Conservation (phyloP, 805 yeast species). For the Cyberlindnera euphorbiae region DNA sequence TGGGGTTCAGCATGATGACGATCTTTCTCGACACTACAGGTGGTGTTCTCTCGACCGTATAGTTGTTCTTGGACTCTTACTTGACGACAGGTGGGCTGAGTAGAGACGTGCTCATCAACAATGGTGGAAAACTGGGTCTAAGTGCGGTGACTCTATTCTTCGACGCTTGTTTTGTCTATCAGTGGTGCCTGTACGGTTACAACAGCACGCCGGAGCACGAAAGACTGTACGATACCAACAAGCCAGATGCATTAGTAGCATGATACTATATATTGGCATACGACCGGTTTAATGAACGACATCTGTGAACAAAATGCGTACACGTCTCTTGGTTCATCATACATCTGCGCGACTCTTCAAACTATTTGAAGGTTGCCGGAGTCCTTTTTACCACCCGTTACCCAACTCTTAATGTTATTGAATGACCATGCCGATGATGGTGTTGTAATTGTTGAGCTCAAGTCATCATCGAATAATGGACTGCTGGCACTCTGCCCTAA, state of each 20-base stretch:
- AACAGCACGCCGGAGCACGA: neutral
- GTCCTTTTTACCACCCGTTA: no score
- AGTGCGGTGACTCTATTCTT: conserved; percentile 35
- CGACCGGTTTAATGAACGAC: no score
- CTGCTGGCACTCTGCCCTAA: no score
- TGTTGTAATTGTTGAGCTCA: no score
- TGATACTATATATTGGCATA: no score
- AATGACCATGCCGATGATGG: neutral
- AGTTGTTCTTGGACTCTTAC: conserved; percentile 24
- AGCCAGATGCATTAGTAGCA: conserved; percentile 2
- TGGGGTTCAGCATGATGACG: conserved; percentile 75
- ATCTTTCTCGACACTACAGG: conserved; percentile 34
- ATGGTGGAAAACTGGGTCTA: conserved; percentile 36
- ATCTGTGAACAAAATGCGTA: no score
- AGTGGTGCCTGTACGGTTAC: conserved; percentile 28
- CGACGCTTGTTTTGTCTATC: conserved; percentile 34
- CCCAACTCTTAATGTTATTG: neutral
- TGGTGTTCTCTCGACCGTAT: conserved; percentile 25
- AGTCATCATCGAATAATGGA: neutral
- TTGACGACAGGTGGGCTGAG: conserved; percentile 24
- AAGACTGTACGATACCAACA: neutral
- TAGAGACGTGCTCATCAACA: conserved; percentile 25
- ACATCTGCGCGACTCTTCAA: no score
- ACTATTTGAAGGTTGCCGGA: no score
- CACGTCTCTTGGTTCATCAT: no score